Conservation (phyloP, 31 red algal species). For the Asparagopsis taxiformis region DNA sequence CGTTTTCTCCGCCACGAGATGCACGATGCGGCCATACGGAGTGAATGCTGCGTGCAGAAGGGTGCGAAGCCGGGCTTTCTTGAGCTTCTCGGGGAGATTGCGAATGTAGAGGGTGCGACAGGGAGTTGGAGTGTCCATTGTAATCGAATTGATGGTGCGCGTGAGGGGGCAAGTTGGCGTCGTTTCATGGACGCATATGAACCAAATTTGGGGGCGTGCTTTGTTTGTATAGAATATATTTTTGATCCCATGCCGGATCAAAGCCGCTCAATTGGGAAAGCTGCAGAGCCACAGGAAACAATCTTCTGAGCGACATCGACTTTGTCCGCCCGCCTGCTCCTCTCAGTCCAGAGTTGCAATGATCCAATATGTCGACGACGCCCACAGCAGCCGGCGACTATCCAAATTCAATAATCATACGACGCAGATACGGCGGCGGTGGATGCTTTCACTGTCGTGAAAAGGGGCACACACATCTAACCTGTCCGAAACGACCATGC, state of each 20-base stretch:
- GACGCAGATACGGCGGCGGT: slow-evolving; percentile 19
- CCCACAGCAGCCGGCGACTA: slow-evolving; percentile 18
- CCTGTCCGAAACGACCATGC: slow-evolving; percentile 64
- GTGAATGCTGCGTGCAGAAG: slow-evolving; percentile 76
- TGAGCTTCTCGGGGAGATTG: slow-evolving; percentile 83
- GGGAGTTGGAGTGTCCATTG: slow-evolving; percentile 49
- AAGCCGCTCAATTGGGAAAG: too few species aligned
- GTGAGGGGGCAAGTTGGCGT: neutral
- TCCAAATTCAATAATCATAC: slow-evolving; percentile 11
- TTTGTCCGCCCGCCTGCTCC: neutral
- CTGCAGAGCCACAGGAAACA: too few species aligned
- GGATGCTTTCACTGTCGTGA: slow-evolving; percentile 45
- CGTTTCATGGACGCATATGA: neutral
- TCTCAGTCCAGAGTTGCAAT: neutral
- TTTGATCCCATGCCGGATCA: too few species aligned
- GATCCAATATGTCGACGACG: neutral
- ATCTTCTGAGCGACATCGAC: too few species aligned
- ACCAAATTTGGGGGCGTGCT: too few species aligned
- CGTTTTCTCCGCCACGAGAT: slow-evolving; percentile 61
- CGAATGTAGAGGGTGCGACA: slow-evolving; percentile 86
- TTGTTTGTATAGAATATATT: too few species aligned
- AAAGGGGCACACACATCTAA: slow-evolving; percentile 15
- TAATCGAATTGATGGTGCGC: neutral
- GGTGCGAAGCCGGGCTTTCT: slow-evolving; percentile 49
- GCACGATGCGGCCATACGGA: slow-evolving; percentile 68